These are phyloP conservation scores for Dacryopinax spathularia DNA, from an alignment of 768 basidiomycete genomes.

Conservation along the genomic window DNA sequence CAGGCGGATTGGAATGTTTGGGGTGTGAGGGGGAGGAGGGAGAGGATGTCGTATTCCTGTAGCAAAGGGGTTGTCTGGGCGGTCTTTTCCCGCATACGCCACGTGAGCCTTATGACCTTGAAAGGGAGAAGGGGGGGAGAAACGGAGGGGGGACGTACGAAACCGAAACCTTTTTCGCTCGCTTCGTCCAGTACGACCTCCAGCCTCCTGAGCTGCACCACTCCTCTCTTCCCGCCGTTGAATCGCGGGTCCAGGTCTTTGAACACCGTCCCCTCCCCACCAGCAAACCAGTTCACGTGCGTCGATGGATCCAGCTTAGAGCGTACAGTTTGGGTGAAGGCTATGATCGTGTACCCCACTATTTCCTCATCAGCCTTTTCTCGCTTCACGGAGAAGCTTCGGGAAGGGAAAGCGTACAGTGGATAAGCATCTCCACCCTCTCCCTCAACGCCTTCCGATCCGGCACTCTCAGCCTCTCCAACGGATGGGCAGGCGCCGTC, in stretches of 20 bases:
- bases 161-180: conserved; percentile 73
- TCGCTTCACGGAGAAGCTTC: background rate
- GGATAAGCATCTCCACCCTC: conserved; percentile 2
- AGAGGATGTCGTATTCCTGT: conserved; percentile 59
- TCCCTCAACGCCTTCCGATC: background rate
- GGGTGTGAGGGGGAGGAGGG: conserved; percentile 58
- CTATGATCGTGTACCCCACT: conserved; percentile 82
- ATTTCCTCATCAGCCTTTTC: background rate
- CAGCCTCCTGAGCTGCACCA: conserved; percentile 57
- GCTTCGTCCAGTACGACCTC: conserved; percentile 71
- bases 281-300: conserved; percentile 49
- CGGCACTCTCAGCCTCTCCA: background rate
- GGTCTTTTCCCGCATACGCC: conserved; percentile 33
- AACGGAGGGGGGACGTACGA: conserved; percentile 39
- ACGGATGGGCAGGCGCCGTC: background rate
- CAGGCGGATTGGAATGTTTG: conserved; percentile 65
- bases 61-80: conserved; percentile 51
- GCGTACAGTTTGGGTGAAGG: conserved; percentile 57
- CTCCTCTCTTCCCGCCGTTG: conserved; percentile 36
- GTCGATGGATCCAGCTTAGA: conserved; percentile 58
- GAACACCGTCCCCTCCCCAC: conserved; percentile 9
- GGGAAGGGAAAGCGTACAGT: background rate
- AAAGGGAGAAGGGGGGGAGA: background rate
- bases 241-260: conserved; percentile 41
- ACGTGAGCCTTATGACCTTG: background rate